Base-by-base conservation (phyloP, 139 green algal species). In the Auxenochlorella pyrenoidosa region DNA sequence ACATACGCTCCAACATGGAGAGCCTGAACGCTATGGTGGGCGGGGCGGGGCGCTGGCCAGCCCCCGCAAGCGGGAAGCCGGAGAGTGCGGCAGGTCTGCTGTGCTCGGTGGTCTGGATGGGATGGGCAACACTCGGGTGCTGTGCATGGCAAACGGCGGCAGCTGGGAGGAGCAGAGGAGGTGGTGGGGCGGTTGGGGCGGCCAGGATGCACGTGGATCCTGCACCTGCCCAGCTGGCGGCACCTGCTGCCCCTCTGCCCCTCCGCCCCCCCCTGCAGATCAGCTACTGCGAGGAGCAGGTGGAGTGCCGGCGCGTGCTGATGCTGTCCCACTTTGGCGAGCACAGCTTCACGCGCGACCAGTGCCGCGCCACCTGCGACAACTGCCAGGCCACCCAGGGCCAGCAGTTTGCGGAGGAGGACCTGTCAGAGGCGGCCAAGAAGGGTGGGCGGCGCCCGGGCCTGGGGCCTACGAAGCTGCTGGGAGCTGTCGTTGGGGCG, bases 251-350 rank as follows among this genome's bases (percentile, higher is more conserved):
- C 6, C 26, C 13, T 43, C 38, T 81, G n/a, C 47, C 12, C 34
- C 43, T 0, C 68, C 24, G 0, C 63, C 44, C 38, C 40, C 1
- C 0, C 47, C 36, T 58, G n/a, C 91, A 97, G 95, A 90, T 97
- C 70, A 91, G 92, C 51, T 98, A 97, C 85, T 95, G 93, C 71
- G 94, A 98, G 92, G 95, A 96, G 68, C 82, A 93, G 60, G 88
- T 93, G 44, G 93, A 96, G 88, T 98, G 96, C 88, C 90, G 96
- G 15, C 91, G 96, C 38, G 89, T 94, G 81, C 88, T 96, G 85
- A 89, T 98, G 85, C 93, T 98, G 90, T 68, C 88, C n/a, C 93
- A 98, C 89, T 98, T 98, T 93, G 95, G 93, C 1, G 96, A 98
- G 91, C 24, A 34, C 19, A 73, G 38, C n/a, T 98, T 97, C 86